phyloP scores from a whole-genome alignment of 1,284 basidiomycete genomes.

The Sanghuangporus sanghuang region DNA sequence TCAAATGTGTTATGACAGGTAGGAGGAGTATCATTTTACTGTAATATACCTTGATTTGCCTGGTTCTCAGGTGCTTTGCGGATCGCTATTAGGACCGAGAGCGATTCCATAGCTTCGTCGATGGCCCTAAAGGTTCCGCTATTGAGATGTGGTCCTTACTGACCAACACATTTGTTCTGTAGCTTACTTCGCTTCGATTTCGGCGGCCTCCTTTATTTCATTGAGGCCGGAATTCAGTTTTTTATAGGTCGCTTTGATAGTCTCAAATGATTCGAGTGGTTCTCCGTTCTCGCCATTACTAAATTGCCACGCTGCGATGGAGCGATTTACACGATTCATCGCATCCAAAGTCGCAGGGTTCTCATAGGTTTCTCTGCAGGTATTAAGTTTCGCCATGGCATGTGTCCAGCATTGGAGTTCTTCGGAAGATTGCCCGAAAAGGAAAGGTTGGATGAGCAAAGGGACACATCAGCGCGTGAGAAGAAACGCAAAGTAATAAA shows the following conservation, averaged over 20 bases:
- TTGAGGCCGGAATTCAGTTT: slow-evolving; percentile 55
- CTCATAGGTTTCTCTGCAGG: slow-evolving; percentile 48
- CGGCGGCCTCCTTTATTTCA: slow-evolving; percentile 54
- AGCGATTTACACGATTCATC: slow-evolving; percentile 63
- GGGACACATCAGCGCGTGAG: slow-evolving; percentile 5
- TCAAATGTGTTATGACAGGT: background rate
- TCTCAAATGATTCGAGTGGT: slow-evolving; percentile 60
- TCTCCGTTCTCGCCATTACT: slow-evolving; percentile 48
- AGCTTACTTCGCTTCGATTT: slow-evolving; percentile 59
- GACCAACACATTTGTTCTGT: background rate
- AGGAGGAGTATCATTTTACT: background rate
- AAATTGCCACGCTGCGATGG: slow-evolving; percentile 63
- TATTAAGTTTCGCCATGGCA: slow-evolving; percentile 49
- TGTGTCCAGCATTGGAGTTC: slow-evolving; percentile 55
- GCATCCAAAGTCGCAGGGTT: slow-evolving; percentile 48
- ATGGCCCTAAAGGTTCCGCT: slow-evolving; percentile 45
- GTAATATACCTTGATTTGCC: slow-evolving; percentile 45
- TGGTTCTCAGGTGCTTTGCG: slow-evolving; percentile 58
- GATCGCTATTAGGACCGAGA: slow-evolving; percentile 64
- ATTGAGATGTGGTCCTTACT: slow-evolving; percentile 3
- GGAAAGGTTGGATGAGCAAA: background rate
- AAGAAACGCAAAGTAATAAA: slow-evolving; percentile 7
- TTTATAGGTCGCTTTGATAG: slow-evolving; percentile 55
- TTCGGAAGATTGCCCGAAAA: slow-evolving; percentile 16
- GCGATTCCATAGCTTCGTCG: slow-evolving; percentile 62